Evolutionary conservation across 1,284 basidiomycete genomes (phyloP).

Genomic region (Lignosus rhinocerotis): DNA sequence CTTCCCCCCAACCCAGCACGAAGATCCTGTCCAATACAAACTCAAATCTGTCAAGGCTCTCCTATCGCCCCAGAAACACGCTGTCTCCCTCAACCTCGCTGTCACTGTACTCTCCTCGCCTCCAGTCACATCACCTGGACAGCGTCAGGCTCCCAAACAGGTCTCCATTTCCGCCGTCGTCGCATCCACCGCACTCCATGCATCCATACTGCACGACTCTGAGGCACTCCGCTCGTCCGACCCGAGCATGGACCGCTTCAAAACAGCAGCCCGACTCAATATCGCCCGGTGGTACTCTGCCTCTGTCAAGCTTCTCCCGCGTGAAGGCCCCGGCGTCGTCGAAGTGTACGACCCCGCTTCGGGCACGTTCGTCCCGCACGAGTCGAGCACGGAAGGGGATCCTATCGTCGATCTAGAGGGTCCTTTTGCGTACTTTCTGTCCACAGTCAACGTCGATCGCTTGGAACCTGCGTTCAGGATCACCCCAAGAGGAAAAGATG

Average conservation of each 20-base stretch:
- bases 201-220: slow-evolving; percentile 80
- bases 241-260: slow-evolving; percentile 84
- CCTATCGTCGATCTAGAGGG: slow-evolving; percentile 57
- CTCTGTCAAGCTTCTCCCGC: slow-evolving; percentile 55
- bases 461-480: slow-evolving; percentile 83
- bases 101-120: slow-evolving; percentile 48
- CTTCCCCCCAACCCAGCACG: slow-evolving; percentile 43
- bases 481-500: slow-evolving; percentile 51
- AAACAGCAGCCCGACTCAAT: slow-evolving; percentile 81
- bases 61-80: slow-evolving; percentile 37
- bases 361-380: slow-evolving; percentile 50
- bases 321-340: slow-evolving; percentile 40
- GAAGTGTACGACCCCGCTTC: slow-evolving; percentile 60
- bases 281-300: slow-evolving; percentile 72
- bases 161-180: slow-evolving; percentile 59
- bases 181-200: slow-evolving; percentile 84
- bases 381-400: slow-evolving; percentile 28
- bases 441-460: slow-evolving; percentile 79
- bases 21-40: slow-evolving; percentile 41
- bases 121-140: slow-evolving; percentile 21
- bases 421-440: slow-evolving; percentile 86
- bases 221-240: slow-evolving; percentile 69
- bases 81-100: slow-evolving; percentile 58
- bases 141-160: slow-evolving; percentile 18
- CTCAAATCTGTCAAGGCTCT: slow-evolving; percentile 57